Conservation (phyloP, 257 asterid genomes). For the Petunia axillaris region DNA sequence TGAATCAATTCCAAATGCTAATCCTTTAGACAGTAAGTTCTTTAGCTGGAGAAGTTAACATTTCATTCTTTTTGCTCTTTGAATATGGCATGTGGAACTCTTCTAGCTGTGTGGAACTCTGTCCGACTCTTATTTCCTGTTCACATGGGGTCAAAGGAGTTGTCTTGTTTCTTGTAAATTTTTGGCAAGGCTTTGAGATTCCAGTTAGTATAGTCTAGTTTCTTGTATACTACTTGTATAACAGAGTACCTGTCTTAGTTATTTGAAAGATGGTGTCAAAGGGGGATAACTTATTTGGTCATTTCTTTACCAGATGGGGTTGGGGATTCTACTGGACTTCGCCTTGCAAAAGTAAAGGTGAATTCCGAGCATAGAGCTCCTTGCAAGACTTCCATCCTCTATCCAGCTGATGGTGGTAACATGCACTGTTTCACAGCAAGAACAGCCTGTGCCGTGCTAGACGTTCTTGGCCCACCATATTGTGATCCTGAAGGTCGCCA, state of each 20-base stretch:
- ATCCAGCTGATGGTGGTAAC: conserved; percentile 82
- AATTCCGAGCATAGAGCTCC: conserved; percentile 67
- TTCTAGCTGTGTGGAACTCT: background rate
- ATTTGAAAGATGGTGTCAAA: background rate
- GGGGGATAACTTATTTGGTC: background rate
- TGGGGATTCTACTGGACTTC: conserved; percentile 39
- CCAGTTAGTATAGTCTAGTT: background rate
- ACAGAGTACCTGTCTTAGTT: background rate
- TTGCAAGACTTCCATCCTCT: conserved; percentile 66
- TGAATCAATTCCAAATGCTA: conserved; percentile 28
- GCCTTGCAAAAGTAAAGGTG: conserved; percentile 69
- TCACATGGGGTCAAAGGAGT: background rate
- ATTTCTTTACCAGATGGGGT: background rate
- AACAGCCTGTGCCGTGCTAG: conserved; percentile 85
- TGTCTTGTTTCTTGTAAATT: background rate
- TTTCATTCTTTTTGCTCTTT: background rate
- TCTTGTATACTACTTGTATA: background rate
- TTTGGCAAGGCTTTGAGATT: background rate
- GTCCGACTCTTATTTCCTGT: background rate
- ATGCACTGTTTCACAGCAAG: conserved; percentile 84
- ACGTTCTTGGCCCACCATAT: conserved; percentile 94
- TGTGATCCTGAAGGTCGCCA: conserved; percentile 87
- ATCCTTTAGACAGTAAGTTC: conserved; percentile 45
- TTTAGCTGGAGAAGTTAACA: background rate
- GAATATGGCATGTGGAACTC: background rate